A percentile compares a stretch with the other conserved stretches of the same genome.
phyloP scores from a whole-genome alignment of 495 filamentous ascomycete species.

The Neurospora sp. region DNA sequence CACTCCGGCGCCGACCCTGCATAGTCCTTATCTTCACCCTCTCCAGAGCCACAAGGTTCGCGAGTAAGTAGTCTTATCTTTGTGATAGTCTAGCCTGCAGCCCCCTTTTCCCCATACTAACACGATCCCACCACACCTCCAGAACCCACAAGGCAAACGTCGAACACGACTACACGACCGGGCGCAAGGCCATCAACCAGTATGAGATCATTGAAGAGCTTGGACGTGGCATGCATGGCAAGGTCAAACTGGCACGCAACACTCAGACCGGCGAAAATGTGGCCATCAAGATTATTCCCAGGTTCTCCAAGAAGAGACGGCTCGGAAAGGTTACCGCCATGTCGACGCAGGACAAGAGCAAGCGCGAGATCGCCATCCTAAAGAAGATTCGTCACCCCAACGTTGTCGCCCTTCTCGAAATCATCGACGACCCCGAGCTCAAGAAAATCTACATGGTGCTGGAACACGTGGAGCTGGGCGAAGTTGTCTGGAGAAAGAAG shows the following conservation, averaged over 20 bases:
- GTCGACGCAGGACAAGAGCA: slow-evolving; percentile 81
- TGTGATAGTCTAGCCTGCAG: neutral
- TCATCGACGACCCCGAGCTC: slow-evolving; percentile 90
- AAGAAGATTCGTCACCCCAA: slow-evolving; percentile 97
- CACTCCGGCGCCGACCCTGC: slow-evolving; percentile 27
- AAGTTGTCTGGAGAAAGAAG: slow-evolving; percentile 86
- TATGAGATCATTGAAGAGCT: slow-evolving; percentile 96
- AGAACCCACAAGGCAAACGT: slow-evolving; percentile 82
- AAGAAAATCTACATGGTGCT: slow-evolving; percentile 98
- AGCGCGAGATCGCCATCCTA: slow-evolving; percentile 91
- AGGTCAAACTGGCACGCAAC: slow-evolving; percentile 88
- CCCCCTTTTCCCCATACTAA: neutral
- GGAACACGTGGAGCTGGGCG: slow-evolving; percentile 86
- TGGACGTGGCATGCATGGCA: slow-evolving; percentile 89
- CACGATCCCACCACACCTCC: neutral
- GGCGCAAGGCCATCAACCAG: slow-evolving; percentile 90
- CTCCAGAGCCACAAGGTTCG: slow-evolving; percentile 50
- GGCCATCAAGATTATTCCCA: slow-evolving; percentile 95
- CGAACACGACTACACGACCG: slow-evolving; percentile 76
- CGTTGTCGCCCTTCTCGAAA: slow-evolving; percentile 86
- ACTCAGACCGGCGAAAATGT: slow-evolving; percentile 67
- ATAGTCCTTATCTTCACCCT: slow-evolving; percentile 54
- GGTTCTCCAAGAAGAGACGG: slow-evolving; percentile 84
- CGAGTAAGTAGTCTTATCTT: slow-evolving; percentile 33
- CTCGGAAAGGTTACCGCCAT: slow-evolving; percentile 58